Base-by-base conservation (phyloP, 176 grass and related monocot genomes). In the Phoenix roebelenii region DNA sequence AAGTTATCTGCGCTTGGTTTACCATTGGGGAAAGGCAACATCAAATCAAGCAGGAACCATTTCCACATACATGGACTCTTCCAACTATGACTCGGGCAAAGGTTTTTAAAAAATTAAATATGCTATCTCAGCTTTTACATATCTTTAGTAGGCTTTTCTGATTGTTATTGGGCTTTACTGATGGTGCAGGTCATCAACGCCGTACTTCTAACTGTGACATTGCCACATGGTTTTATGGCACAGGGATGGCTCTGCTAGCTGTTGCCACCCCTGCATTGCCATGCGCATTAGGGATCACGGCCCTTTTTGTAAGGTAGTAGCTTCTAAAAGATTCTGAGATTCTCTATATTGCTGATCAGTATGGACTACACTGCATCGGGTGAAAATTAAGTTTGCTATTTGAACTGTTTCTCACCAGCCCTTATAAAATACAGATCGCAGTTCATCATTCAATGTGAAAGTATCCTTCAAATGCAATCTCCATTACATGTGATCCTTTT, bases 251-350 rank as follows among this genome's bases (percentile, higher is more conserved):
- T 35, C 29, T 74, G 58, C 75, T 97, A 66, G 83, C 81, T 66
- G 66, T 82, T 39, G 18, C 80, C 60, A 55, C 75, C 48, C 87
- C 85, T 55, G 75, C 84, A 51, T 69, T 58, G 59, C 87, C 87
- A 59, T 84, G 67, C 59, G 56, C 88, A 16, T 69, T 97, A 51
- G 87, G 83, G 35, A 68, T 97, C 66, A 87, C 92, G 60, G 76
- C 87, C 35, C 77, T 97, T 18, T 97, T 97, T 71, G 60, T 81
- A 25, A 97, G 89, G 92, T 44, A 44, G 9, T 44, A 44, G 35
- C 35, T 14, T 44, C 10, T 44, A 44, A 44, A 44, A 44, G 35
- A 14, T 44, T 44, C 10, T 44, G 35, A 44, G 35, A 14, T 44
- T 44, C 10, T 44, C 35, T 44, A 44, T 44, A 14, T 44, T 44